Base-by-base conservation (phyloP, 1,284 basidiomycete species). In the Rhodofomes roseus region DNA sequence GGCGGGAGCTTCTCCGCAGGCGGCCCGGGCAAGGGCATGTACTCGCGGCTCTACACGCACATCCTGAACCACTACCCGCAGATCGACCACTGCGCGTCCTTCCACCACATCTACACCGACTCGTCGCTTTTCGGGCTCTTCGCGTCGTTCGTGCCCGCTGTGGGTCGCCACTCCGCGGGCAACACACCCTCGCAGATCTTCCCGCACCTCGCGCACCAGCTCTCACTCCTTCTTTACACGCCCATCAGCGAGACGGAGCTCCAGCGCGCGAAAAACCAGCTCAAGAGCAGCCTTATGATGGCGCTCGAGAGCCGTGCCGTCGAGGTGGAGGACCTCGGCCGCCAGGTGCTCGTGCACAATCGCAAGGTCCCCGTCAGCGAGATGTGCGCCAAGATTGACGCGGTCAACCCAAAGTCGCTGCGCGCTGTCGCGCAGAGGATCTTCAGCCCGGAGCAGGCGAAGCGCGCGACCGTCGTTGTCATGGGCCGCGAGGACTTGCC, bases 11-110 rank as follows among this genome's bases (percentile, higher is more conserved):
- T 98, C 81, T 96, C 93, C 41, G 96, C 96, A 20, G 93, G 95
- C 65, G 96, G 96, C 2, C 96, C 96, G 1, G 96, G 96, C 46
- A 99, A 99, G 79, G 97, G 96, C 68, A 98, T 99, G 95, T 98
- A 98, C 80, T 95, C 94, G 40, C 90, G 96, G 20, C 78, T 98
- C 56, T 98, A 98, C 79, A 96, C 95, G n/a, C 90, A 96, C 71
- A 95, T 99, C 66, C 86, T 99, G 63, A 98, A 98, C 73, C 91
- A 94, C 70, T 93, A 94, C 77, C 87, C 95, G 62, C 89, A 94
- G 68, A 86, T 99, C 70, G 96, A 99, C 76, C 93, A 95, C 74
- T 98, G 96, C 74, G 90, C 93, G n/a, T 92, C 94, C 29, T 98
- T 98, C 87, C 95, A 98, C 74, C 96, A 98, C 76, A 96, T 96